phyloP scores from a whole-genome alignment of 495 filamentous ascomycete genomes.

The Aspergillus sclerotiicarbonarius region DNA sequence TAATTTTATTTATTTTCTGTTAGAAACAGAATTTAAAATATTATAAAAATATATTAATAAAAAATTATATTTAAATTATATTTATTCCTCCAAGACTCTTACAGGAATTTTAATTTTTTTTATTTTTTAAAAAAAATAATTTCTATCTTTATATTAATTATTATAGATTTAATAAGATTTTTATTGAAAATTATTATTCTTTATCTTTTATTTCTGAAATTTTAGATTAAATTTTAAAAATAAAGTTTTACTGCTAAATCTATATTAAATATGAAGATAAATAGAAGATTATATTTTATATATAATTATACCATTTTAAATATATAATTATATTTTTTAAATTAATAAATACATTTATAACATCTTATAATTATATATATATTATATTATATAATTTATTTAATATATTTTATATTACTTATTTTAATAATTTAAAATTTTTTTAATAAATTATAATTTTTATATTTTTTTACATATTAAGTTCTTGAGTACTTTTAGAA shows the following conservation, averaged over 20 bases:
- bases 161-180: constrained; percentile 2
- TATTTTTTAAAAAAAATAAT: constrained; percentile 3
- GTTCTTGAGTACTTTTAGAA: too few species aligned
- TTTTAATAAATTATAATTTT: too few species aligned
- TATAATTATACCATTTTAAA: too few species aligned
- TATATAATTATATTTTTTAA: too few species aligned
- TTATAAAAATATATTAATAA: constrained; percentile 1
- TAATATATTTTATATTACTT: too few species aligned
- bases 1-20: background rate
- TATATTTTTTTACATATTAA: too few species aligned
- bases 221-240: background rate
- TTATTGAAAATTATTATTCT: background rate
- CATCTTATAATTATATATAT: too few species aligned
- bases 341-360: too few species aligned
- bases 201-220: constrained; percentile 3
- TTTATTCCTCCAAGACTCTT: background rate
- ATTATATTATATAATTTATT: too few species aligned
- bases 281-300: too few species aligned
- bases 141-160: constrained; percentile 5
- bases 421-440: too few species aligned
- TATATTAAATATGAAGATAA: too few species aligned
- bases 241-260: background rate
- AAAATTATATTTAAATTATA: background rate
- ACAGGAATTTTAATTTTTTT: background rate
- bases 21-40: background rate